These are phyloP conservation scores for Microsporum canis DNA, from an alignment of 2,329 filamentous ascomycete species.

Conservation along the genomic window DNA sequence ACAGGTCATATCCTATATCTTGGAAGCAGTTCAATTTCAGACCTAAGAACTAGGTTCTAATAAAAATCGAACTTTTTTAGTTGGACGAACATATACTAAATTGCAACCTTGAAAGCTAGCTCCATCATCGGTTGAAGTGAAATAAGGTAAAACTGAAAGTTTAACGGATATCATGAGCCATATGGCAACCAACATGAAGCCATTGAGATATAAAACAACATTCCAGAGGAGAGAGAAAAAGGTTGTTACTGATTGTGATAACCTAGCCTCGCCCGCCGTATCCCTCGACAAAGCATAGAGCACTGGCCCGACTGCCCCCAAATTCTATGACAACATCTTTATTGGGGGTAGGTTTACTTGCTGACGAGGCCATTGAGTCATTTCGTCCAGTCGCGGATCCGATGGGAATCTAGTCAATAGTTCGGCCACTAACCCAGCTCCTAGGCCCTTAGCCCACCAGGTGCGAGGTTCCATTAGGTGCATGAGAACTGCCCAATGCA, in stretches of 20 bases:
- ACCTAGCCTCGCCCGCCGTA: background rate
- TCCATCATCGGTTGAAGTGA: background rate
- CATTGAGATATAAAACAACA: background rate
- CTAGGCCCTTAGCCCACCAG: conserved; percentile 18
- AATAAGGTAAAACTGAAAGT: background rate
- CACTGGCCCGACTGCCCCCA: background rate
- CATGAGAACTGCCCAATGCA: conserved; percentile 19
- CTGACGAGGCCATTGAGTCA: conserved; percentile 9
- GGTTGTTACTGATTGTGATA: background rate
- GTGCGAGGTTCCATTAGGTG: conserved; percentile 11
- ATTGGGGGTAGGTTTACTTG: background rate
- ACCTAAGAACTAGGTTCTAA: background rate
- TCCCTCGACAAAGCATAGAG: background rate
- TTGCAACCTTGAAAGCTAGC: background rate
- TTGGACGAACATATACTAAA: background rate
- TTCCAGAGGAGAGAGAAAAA: background rate
- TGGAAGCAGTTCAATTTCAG: background rate
- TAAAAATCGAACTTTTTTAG: background rate
- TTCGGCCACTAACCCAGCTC: conserved; percentile 12
- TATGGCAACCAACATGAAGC: background rate
- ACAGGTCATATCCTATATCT: background rate
- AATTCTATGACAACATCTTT: background rate
- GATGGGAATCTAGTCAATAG: conserved; percentile 7
- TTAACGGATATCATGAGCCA: background rate
- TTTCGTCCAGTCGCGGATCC: conserved; percentile 4